Conservation (phyloP, 257 asterid species). For the Salvia splendens region DNA sequence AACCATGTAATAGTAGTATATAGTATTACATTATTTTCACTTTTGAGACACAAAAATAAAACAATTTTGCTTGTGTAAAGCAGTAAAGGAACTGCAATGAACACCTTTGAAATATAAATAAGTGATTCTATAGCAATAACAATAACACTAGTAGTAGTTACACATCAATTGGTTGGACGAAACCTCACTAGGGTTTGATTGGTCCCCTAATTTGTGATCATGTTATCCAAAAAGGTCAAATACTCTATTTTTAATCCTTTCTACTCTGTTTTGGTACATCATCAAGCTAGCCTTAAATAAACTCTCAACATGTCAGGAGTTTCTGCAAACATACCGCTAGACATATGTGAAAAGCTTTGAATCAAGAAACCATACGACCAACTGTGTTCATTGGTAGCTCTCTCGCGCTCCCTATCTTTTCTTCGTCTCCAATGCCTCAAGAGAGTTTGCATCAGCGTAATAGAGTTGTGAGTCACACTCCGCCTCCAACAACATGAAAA, state of each 20-base stretch:
- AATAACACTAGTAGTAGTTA: no score
- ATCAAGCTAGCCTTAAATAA: slow-evolving; percentile 6
- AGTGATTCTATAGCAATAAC: no score
- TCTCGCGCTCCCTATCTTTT: background rate
- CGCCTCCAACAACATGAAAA: background rate
- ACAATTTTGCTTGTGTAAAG: no score
- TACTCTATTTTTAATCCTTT: background rate
- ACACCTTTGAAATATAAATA: no score
- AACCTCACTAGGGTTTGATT: no score
- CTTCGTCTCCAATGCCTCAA: slow-evolving; percentile 3
- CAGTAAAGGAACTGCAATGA: no score
- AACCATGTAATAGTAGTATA: no score
- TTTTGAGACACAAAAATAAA: no score
- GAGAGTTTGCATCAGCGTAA: background rate
- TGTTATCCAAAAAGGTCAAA: background rate
- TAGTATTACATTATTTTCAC: no score
- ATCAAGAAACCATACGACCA: slow-evolving; percentile 10
- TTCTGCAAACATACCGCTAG: slow-evolving; percentile 9
- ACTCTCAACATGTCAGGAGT: slow-evolving; percentile 1
- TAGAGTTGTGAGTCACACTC: background rate
- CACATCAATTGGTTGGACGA: no score
- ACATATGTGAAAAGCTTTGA: background rate
- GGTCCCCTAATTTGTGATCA: no score
- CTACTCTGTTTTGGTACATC: background rate
- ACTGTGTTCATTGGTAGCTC: background rate